Conservation (phyloP, 768 basidiomycete species). For the Lactifluus subvellereus region DNA sequence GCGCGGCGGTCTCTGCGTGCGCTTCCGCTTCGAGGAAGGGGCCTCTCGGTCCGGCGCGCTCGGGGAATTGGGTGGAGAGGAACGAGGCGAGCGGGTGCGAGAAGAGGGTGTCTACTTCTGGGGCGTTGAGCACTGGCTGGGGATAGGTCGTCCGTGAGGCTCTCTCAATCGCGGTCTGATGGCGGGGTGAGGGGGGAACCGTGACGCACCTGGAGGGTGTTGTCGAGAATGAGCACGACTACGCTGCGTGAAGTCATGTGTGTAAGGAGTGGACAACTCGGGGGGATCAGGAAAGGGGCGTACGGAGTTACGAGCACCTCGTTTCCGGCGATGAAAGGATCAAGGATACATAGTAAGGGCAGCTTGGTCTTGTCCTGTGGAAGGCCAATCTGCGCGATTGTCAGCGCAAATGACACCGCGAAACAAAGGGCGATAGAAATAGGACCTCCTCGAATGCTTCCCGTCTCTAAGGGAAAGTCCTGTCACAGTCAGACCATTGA, state of each 20-base stretch:
- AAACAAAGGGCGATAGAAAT: neutral
- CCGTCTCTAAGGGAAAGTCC: slow-evolving; percentile 46
- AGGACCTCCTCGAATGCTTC: slow-evolving; percentile 88
- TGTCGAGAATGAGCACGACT: slow-evolving; percentile 79
- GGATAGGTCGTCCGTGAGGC: neutral
- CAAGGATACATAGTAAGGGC: slow-evolving; percentile 69
- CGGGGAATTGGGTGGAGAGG: slow-evolving; percentile 48
- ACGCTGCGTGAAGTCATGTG: slow-evolving; percentile 43
- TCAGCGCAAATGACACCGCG: neutral
- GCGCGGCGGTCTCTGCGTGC: slow-evolving; percentile 30
- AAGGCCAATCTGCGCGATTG: slow-evolving; percentile 63
- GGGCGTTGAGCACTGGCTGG: slow-evolving; percentile 72
- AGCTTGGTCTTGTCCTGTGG: slow-evolving; percentile 63
- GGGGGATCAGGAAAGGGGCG: slow-evolving; percentile 30
- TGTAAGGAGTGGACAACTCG: neutral
- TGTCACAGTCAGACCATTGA: neutral
- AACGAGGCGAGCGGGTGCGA: slow-evolving; percentile 79
- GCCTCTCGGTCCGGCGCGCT: slow-evolving; percentile 2
- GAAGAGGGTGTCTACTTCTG: slow-evolving; percentile 77
- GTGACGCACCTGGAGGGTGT: slow-evolving; percentile 55
- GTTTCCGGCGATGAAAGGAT: slow-evolving; percentile 71
- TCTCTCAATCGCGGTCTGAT: neutral
- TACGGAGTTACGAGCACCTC: slow-evolving; percentile 80
- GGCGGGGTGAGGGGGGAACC: neutral
- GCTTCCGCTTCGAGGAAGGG: slow-evolving; percentile 43